Base-by-base conservation (phyloP, 2,329 filamentous ascomycete species). In the Mariannaea sp. region DNA sequence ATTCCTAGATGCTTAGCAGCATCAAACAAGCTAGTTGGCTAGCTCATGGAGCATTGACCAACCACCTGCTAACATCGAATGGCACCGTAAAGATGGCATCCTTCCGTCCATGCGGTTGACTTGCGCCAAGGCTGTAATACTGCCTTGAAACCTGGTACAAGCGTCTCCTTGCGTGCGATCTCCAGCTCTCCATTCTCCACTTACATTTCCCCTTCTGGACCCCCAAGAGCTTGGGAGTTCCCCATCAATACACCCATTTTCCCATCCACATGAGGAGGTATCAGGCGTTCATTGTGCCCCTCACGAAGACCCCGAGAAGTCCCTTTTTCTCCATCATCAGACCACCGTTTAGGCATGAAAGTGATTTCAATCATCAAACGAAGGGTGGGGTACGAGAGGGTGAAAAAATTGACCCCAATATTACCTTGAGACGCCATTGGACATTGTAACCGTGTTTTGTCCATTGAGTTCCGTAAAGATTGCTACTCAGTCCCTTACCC, bases 121-220 rank as follows among this genome's bases (percentile, higher is more conserved):
- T 27, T 19, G 9, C 13, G 13, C 10, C 22, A 16, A n/a, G 17
- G 17, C n/a, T 9, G 35, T 20, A 10, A 9, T 10, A 12, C 17
- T 39, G 26, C 27, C 40, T 33, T 40, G 39, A 36, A 27, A 32
- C 50, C 42, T 46, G 29, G 30, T 19, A 26, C 19, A 43, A 14
- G 1, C 10, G 16, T 33, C 35, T 19, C n/a, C n/a, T 16, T 12
- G n/a, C 32, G 24, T 7, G 36, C 47, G 42, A 43, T 55, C 62
- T 55, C 57, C 62, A 61, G 65, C 53, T 50, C 50, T 43, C 45
- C 54, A 45, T 55, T 54, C 52, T 49, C 49, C 60, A 52, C 57
- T 53, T 27, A 45, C 29, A 30, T 13, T 35, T 49, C 40, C 48
- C 57, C 51, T 48, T 59, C 54, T 40, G 32, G 24, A 39, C 17